Conservation (phyloP, 352 stramenopile species). For the Phytophthora sojae region DNA sequence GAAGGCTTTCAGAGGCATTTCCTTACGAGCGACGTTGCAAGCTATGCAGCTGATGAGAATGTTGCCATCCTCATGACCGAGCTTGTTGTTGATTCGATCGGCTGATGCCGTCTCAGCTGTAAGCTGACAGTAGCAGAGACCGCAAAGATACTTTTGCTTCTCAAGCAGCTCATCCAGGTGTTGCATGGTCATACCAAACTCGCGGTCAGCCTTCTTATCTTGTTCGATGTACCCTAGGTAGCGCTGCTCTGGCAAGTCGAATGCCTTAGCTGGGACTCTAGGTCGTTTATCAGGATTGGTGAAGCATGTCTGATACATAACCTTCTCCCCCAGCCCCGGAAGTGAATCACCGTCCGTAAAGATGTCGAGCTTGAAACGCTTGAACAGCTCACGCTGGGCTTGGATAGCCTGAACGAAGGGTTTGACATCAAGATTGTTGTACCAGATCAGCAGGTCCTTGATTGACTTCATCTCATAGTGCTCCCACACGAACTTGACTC, state of each 20-base stretch:
- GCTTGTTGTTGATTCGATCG: slow-evolving; percentile 36
- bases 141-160: slow-evolving; percentile 36
- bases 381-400: slow-evolving; percentile 24
- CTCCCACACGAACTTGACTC: slow-evolving; percentile 37
- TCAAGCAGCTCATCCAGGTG: slow-evolving; percentile 29
- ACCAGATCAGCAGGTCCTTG: slow-evolving; percentile 19
- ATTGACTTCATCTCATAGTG: slow-evolving; percentile 46
- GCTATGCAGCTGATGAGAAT: slow-evolving; percentile 27
- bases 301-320: slow-evolving; percentile 40
- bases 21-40: slow-evolving; percentile 38
- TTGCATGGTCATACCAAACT: slow-evolving; percentile 28
- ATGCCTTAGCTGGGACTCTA: slow-evolving; percentile 5
- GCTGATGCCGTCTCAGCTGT: slow-evolving; percentile 32
- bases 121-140: slow-evolving; percentile 30
- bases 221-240: slow-evolving; percentile 32
- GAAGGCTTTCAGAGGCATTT: slow-evolving; percentile 36
- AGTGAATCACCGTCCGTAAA: slow-evolving; percentile 25
- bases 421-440: slow-evolving; percentile 47
- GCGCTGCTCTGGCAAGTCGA: slow-evolving; percentile 23
- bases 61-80: slow-evolving; percentile 25
- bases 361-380: slow-evolving; percentile 32
- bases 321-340: slow-evolving; percentile 25
- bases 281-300: slow-evolving; percentile 9
- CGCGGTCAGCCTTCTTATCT: slow-evolving; percentile 26
- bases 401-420: slow-evolving; percentile 34